phyloP scores from a whole-genome alignment of 192 early-diverging fungal species.

The Tieghemiomyces parasiticus region DNA sequence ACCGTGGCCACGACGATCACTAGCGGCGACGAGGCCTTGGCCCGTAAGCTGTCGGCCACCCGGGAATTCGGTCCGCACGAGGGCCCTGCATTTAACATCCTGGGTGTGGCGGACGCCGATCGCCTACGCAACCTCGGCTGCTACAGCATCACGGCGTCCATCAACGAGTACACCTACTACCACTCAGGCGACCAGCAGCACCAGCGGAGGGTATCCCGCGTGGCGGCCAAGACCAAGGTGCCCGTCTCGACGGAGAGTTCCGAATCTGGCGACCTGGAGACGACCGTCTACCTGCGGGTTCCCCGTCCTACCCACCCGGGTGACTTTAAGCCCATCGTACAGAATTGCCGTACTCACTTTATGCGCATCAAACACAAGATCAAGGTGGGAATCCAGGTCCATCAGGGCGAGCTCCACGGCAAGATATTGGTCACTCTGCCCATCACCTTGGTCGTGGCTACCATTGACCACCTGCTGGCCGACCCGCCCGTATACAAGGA shows the following conservation, averaged over 20 bases:
- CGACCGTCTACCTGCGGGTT: background rate
- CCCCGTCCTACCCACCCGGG: background rate
- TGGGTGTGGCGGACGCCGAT: background rate
- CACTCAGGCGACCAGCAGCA: background rate
- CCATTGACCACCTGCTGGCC: background rate
- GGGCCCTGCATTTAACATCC: background rate
- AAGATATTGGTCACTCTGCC: conserved; percentile 8
- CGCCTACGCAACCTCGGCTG: background rate
- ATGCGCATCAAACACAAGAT: conserved; percentile 3
- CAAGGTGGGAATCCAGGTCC: conserved; percentile 7
- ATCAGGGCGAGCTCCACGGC: conserved; percentile 3
- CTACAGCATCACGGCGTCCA: background rate
- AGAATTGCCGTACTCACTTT: background rate
- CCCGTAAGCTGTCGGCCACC: background rate
- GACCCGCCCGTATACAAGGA: conserved; percentile 5
- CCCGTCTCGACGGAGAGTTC: background rate
- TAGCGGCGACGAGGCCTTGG: background rate
- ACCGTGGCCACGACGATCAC: background rate
- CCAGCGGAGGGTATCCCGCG: background rate
- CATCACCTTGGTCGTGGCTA: background rate
- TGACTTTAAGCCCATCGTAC: background rate
- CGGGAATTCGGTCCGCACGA: background rate
- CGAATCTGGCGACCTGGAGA: background rate
- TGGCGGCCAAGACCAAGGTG: background rate
- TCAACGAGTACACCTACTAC: conserved; percentile 9